Percentiles rank a stretch among this genome's conserved stretches.
Conservation (phyloP, 2,329 filamentous ascomycete genomes). For the Fusarium illudens region DNA sequence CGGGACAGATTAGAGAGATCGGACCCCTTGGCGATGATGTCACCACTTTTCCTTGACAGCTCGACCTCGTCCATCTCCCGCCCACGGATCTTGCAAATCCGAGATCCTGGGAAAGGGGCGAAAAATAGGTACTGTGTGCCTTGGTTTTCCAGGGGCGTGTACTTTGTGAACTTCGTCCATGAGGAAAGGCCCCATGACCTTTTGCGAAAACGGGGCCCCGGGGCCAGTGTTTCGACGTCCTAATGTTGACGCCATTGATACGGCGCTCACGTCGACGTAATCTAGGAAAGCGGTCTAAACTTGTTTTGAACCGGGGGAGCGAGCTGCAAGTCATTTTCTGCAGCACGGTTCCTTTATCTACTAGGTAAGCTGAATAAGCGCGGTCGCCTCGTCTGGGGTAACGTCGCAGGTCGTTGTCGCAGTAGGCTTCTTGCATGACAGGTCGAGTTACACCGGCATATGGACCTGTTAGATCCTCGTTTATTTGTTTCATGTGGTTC, state of each 20-base stretch:
- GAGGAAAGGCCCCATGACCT: neutral
- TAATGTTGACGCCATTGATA: neutral
- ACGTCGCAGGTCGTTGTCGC: neutral
- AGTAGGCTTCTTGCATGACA: neutral
- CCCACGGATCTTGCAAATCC: constrained; percentile 23
- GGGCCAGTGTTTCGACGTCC: neutral
- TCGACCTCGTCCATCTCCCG: neutral
- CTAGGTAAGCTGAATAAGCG: neutral
- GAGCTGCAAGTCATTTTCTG: neutral
- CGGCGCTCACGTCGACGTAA: neutral
- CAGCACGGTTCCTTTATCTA: neutral
- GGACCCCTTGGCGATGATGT: constrained; percentile 28
- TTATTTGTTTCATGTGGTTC: too few relatives aligned
- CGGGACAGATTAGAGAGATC: neutral
- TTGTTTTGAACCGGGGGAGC: neutral
- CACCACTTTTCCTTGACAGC: constrained; percentile 3
- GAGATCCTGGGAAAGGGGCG: constrained; percentile 26
- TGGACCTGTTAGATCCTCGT: neutral
- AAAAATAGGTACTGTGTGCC: neutral
- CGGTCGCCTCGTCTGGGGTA: neutral
- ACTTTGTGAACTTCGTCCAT: neutral
- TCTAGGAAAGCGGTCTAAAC: neutral
- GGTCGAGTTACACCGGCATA: neutral
- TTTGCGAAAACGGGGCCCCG: too few relatives aligned
- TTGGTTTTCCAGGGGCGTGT: neutral